Conservation (phyloP, 2,329 filamentous ascomycete species). For the Trichoderma sp. region DNA sequence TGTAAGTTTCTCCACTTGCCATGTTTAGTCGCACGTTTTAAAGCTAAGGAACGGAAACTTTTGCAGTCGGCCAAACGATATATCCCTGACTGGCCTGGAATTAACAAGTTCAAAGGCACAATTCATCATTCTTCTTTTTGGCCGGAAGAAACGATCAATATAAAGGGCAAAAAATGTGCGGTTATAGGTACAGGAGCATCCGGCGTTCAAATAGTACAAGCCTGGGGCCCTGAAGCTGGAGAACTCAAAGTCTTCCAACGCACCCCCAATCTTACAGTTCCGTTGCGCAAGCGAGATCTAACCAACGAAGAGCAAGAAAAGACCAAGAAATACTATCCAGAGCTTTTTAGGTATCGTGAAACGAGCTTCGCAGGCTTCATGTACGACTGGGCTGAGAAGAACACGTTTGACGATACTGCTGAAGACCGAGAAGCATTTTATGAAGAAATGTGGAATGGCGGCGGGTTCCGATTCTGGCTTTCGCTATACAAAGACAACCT, state of each 20-base stretch:
- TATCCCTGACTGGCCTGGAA: conserved; percentile 60
- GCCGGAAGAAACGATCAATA: conserved; percentile 58
- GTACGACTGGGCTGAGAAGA: conserved; percentile 56
- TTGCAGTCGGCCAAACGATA: conserved; percentile 58
- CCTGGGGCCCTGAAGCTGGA: conserved; percentile 54
- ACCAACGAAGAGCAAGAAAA: conserved; percentile 43
- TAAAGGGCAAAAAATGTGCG: conserved; percentile 59
- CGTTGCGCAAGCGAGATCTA: conserved; percentile 57
- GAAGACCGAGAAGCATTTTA: conserved; percentile 53
- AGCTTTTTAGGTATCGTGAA: conserved; percentile 56
- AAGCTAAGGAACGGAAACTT: not conserved
- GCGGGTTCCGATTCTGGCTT: conserved; percentile 60
- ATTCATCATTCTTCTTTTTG: conserved; percentile 63
- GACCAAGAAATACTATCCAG: conserved; percentile 47
- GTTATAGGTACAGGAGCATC: conserved; percentile 67
- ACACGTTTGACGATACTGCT: conserved; percentile 56
- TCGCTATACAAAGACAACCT: conserved; percentile 56
- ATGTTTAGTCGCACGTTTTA: not conserved
- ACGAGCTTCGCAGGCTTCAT: conserved; percentile 60
- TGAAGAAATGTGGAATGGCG: conserved; percentile 51
- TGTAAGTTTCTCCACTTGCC: conserved; percentile 31
- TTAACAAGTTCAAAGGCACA: conserved; percentile 60
- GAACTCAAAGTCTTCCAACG: conserved; percentile 64
- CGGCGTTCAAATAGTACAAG: conserved; percentile 65
- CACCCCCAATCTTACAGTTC: conserved; percentile 65